Conservation (phyloP, 371 early-diverging fungal genomes). For the Saksenaea oblongispora region DNA sequence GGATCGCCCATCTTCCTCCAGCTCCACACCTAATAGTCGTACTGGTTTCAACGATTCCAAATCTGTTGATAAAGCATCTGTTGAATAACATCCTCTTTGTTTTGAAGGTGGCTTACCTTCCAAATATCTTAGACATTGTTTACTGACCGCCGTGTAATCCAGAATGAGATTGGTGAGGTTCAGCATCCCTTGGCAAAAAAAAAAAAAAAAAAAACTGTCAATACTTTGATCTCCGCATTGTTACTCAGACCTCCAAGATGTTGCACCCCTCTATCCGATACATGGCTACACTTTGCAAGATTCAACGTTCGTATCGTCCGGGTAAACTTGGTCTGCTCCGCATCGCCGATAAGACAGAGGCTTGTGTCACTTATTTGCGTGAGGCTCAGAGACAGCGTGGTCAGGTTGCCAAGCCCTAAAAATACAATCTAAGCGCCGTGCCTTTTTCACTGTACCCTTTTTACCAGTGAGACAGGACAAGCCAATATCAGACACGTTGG, state of each 20-base stretch:
- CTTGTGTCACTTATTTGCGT: conserved; percentile 19
- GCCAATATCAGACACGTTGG: conserved; percentile 34
- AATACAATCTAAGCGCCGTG: not conserved
- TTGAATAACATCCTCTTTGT: too few relatives aligned
- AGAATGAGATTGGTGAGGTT: conserved; percentile 42
- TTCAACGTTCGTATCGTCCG: conserved; percentile 32
- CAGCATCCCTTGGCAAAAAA: conserved; percentile 24
- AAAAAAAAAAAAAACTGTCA: not conserved
- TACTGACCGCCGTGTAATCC: conserved; percentile 40
- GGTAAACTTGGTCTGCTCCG: conserved; percentile 27
- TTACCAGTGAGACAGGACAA: conserved; percentile 23
- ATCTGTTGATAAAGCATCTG: conserved; percentile 16
- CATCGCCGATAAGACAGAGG: conserved; percentile 20
- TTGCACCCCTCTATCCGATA: conserved; percentile 32
- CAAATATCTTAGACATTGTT: conserved; percentile 30
- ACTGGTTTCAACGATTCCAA: conserved; percentile 31
- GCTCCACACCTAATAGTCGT: conserved; percentile 32
- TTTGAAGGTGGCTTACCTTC: conserved; percentile 28
- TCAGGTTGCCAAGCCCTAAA: conserved; percentile 27
- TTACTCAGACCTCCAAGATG: conserved; percentile 26
- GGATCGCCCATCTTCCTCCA: conserved; percentile 25
- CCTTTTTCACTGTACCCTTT: not conserved
- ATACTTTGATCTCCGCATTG: not conserved
- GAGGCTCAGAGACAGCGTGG: conserved; percentile 30
- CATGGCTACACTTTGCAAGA: conserved; percentile 25